A percentile compares a stretch with the other conserved stretches of the same genome.
Evolutionary conservation across 2,329 filamentous ascomycete species (phyloP).

Genomic region (Calonectria honghensis): DNA sequence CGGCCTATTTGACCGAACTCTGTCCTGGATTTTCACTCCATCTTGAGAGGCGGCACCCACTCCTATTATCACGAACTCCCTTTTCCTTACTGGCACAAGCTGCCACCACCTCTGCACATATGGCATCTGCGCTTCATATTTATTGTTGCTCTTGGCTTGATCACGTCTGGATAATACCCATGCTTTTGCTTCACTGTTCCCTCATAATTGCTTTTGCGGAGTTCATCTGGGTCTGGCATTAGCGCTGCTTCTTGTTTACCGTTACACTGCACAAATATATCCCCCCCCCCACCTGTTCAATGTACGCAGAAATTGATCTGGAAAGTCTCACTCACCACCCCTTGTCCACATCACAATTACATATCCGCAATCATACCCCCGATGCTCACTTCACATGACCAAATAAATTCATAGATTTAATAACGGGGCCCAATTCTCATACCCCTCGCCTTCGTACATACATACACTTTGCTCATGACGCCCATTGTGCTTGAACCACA

Average conservation of each 20-base stretch:
- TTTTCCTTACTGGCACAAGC: not conserved
- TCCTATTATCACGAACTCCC: not conserved
- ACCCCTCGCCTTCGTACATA: not conserved
- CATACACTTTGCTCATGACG: constrained; percentile 28
- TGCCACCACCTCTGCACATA: constrained; percentile 28
- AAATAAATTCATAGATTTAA: constrained; percentile 35
- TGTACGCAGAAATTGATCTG: constrained; percentile 36
- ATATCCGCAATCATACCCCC: constrained; percentile 10
- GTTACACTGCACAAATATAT: constrained; percentile 16
- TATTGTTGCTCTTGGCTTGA: constrained; percentile 36
- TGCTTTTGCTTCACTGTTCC: constrained; percentile 34
- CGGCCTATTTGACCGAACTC: not conserved
- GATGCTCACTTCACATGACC: constrained; percentile 9
- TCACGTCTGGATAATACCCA: constrained; percentile 57
- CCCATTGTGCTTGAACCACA: constrained; percentile 37
- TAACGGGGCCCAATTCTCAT: constrained; percentile 18
- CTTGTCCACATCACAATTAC: constrained; percentile 6
- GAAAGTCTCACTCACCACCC: constrained; percentile 1
- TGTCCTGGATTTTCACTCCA: not conserved
- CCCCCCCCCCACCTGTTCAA: not conserved
- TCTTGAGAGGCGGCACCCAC: not conserved
- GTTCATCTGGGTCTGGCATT: constrained; percentile 30
- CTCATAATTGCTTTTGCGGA: constrained; percentile 30
- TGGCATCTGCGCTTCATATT: constrained; percentile 23
- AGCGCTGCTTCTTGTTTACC: constrained; percentile 38